Conservation (phyloP, 2,329 filamentous ascomycete species). For the Tolypocladium pustulatum region DNA sequence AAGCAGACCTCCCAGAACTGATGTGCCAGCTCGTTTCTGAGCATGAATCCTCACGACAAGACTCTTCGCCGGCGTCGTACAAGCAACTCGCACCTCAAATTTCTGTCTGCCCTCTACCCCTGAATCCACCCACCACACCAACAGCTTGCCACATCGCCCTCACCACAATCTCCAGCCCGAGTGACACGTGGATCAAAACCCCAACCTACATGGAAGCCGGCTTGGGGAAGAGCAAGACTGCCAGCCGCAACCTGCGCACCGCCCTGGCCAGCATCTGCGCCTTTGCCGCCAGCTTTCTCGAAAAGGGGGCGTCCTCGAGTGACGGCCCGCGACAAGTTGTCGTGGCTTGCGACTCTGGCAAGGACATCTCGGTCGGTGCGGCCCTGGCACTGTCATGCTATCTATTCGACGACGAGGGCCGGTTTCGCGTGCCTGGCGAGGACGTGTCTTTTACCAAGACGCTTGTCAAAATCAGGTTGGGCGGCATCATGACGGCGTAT, state of each 20-base stretch:
- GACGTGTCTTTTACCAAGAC: conserved; percentile 52
- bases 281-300: conserved; percentile 38
- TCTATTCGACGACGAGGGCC: conserved; percentile 57
- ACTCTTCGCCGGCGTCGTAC: neutral
- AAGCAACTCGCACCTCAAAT: conserved; percentile 23
- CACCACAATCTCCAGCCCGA: conserved; percentile 29
- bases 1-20: conserved; percentile 49
- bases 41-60: conserved; percentile 1
- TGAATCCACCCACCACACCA: conserved; percentile 6
- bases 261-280: conserved; percentile 53
- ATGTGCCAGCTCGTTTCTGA: conserved; percentile 34
- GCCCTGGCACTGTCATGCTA: conserved; percentile 68
- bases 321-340: conserved; percentile 26
- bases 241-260: conserved; percentile 70
- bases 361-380: conserved; percentile 69
- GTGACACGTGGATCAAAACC: conserved; percentile 28
- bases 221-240: conserved; percentile 63
- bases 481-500: conserved; percentile 71
- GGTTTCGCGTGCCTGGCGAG: conserved; percentile 13
- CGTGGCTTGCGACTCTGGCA: conserved; percentile 66
- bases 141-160: conserved; percentile 31
- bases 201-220: conserved; percentile 43
- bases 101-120: conserved; percentile 24
- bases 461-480: conserved; percentile 65
- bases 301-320: neutral